Evolutionary conservation across 768 basidiomycete species (phyloP), one percentile per base, ranked within the genome.

Genomic region (Asterophora lycoperdoides): DNA sequence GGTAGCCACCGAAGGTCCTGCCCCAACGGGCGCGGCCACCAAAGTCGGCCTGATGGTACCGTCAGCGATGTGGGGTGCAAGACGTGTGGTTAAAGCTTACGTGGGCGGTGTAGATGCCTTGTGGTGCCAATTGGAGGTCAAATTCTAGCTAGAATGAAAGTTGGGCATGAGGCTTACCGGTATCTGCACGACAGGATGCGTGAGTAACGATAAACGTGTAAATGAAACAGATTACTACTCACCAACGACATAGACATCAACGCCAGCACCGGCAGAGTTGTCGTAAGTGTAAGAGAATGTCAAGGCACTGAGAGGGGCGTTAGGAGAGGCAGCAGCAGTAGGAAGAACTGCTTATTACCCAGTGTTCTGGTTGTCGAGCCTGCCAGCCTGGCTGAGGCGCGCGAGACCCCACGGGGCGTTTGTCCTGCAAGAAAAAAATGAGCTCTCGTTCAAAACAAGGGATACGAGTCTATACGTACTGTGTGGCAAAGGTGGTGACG

Each of bases 1-100:
- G 29, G 48, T 62, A 56, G 35, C 52, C 60, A 11, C 66, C 66
- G 45, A 73, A 71, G 30, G 64, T 68, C 75, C 71, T n/a, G n/a
- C n/a, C n/a, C n/a, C n/a, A n/a, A n/a, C n/a, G n/a, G n/a, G n/a
- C n/a, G n/a, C n/a, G n/a, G 3, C 71, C 73, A 48, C 61, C 69
- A 45, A 76, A 76, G 49, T 71, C 56, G 14, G 38, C 41, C 70
- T 72, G 53, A 2, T 28, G 36, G n/a, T 10, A n/a, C 8, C 13
- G 18, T 6, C 1, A 23, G 34, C 14, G 2, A 9, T 9, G 18
- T 26, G 2, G 6, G 15, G 1, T 50, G 14, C 10, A 10, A 23
- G 29, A 13, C 8, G 3, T 11, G 13, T 2, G n/a, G n/a, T n/a
- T n/a, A n/a, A n/a, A 1, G 15, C 41, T 36, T 37, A 53, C 52